These are phyloP conservation scores for Podila epicladia DNA, from an alignment of 192 early-diverging fungal genomes.

Conservation along the genomic window DNA sequence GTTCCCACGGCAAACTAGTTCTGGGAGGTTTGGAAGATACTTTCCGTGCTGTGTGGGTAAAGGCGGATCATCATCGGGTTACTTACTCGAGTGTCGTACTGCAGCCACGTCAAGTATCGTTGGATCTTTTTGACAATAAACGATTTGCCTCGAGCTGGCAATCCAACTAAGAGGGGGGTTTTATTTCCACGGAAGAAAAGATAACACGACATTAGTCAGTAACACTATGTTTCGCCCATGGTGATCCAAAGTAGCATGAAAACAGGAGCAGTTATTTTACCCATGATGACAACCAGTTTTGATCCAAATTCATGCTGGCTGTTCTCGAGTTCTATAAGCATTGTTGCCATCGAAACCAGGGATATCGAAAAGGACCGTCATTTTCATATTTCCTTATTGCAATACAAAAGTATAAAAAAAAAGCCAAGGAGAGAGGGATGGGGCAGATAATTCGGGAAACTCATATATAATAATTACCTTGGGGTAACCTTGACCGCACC, in stretches of 20 bases:
- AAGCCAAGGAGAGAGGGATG: not conserved
- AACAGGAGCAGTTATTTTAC: conserved; percentile 35
- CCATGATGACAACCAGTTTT: conserved; percentile 96
- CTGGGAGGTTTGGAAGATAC: no score
- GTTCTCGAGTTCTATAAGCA: conserved; percentile 34
- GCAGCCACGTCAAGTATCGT: conserved; percentile 86
- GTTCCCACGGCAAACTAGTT: no score
- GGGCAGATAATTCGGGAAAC: not conserved
- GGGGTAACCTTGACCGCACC: conserved; percentile 55
- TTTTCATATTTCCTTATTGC: no score
- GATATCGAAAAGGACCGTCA: not conserved
- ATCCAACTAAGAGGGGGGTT: conserved; percentile 67
- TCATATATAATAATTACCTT: conserved; percentile 36
- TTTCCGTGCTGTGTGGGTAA: no score
- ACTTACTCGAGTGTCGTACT: conserved; percentile 79
- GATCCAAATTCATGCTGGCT: conserved; percentile 81
- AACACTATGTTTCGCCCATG: no score
- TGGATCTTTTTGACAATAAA: conserved; percentile 96
- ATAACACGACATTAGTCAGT: no score
- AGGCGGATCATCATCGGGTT: no score
- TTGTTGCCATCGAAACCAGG: not conserved
- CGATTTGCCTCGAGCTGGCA: conserved; percentile 95
- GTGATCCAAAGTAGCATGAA: not conserved
- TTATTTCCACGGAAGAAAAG: not conserved
- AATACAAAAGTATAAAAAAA: not conserved